Percentiles rank a stretch among this genome's conserved stretches.
Conservation (phyloP, 495 filamentous ascomycete species). For the Aspergillus saccharolyticus region DNA sequence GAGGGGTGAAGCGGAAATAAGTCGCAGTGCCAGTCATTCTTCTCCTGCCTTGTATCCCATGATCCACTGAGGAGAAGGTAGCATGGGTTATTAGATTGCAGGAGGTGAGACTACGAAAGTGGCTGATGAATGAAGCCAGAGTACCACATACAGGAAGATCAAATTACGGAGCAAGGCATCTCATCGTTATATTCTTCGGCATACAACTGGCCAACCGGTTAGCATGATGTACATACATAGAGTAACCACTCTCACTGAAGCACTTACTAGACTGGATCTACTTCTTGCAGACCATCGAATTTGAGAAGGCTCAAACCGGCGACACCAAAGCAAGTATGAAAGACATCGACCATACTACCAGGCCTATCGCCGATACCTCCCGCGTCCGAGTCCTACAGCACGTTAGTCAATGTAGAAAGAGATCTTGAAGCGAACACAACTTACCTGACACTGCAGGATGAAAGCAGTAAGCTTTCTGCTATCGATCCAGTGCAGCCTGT, state of each 20-base stretch:
- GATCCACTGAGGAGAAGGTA: conserved; percentile 40
- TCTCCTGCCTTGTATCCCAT: conserved; percentile 73
- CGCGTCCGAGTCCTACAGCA: conserved; percentile 62
- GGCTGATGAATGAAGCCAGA: not conserved
- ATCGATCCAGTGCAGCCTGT: conserved; percentile 86
- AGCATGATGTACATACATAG: conserved; percentile 1
- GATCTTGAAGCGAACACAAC: conserved; percentile 13
- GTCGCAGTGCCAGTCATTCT: conserved; percentile 47
- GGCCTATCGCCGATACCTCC: conserved; percentile 90
- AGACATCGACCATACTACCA: conserved; percentile 93
- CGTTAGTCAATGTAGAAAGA: conserved; percentile 17
- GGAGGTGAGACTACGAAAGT: conserved; percentile 41
- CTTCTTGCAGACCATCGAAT: conserved; percentile 66
- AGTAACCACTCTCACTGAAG: not conserved
- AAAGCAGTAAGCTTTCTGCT: conserved; percentile 67
- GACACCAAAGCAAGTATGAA: conserved; percentile 86
- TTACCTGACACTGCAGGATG: conserved; percentile 75
- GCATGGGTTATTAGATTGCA: conserved; percentile 74
- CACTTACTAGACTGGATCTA: conserved; percentile 84
- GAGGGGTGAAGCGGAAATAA: conserved; percentile 46
- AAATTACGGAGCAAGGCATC: conserved; percentile 39
- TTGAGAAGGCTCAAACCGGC: conserved; percentile 81
- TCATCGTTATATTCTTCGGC: conserved; percentile 61
- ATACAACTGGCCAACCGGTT: conserved; percentile 52
- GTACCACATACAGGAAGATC: not conserved